Evolutionary conservation across 2,329 filamentous ascomycete genomes (phyloP).

Genomic region (Escovopsis sp.): DNA sequence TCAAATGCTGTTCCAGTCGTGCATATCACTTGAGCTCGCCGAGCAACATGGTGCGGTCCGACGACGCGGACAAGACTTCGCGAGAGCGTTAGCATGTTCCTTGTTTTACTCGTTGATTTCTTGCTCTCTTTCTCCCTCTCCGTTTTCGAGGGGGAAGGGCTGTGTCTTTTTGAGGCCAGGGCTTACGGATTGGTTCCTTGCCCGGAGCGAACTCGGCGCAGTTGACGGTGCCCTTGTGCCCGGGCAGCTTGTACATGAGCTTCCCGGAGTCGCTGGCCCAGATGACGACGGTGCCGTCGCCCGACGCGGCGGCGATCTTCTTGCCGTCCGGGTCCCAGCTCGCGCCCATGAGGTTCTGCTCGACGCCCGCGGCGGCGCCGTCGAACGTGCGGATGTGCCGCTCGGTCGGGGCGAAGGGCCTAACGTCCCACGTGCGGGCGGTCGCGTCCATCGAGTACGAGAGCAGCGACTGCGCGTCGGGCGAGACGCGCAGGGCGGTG

Average conservation of each 20-base stretch:
- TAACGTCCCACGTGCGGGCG: constrained; percentile 87
- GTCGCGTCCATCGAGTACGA: constrained; percentile 93
- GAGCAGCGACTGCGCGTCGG: constrained; percentile 77
- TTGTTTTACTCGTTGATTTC: not conserved
- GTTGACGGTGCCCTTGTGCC: constrained; percentile 90
- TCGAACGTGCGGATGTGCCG: constrained; percentile 79
- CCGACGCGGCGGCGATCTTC: constrained; percentile 76
- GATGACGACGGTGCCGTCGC: constrained; percentile 78
- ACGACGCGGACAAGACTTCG: constrained; percentile 75
- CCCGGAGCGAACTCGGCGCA: constrained; percentile 81
- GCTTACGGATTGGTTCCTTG: constrained; percentile 77
- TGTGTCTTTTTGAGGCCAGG: not conserved
- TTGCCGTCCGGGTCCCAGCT: constrained; percentile 83
- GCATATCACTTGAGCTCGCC: constrained; percentile 49
- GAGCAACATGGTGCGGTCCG: constrained; percentile 72
- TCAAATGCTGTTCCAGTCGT: too few species aligned
- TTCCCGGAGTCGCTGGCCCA: constrained; percentile 87
- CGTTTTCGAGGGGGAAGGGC: not conserved
- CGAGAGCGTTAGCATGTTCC: constrained; percentile 17
- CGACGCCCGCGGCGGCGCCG: constrained; percentile 72
- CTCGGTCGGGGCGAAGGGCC: constrained; percentile 83
- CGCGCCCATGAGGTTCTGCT: constrained; percentile 81
- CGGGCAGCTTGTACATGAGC: constrained; percentile 84
- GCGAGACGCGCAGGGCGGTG: constrained; percentile 80
- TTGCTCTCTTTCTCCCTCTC: too few species aligned